Evolutionary conservation across 2,329 filamentous ascomycete genomes (phyloP), one percentile per base, ranked within the genome.

Genomic region (Colletotrichum spinosum): DNA sequence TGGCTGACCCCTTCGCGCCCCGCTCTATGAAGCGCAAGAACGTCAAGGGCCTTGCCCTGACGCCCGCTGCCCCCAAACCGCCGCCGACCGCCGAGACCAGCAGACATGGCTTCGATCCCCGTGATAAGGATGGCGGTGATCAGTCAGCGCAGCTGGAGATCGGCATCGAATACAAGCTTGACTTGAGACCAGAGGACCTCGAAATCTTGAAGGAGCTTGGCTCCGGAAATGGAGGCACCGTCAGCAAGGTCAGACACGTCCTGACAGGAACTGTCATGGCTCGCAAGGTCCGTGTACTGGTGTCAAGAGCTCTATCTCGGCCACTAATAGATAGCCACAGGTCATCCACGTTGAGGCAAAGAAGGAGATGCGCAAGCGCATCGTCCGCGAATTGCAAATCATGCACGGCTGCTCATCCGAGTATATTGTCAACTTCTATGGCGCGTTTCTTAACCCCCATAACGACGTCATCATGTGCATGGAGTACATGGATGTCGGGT

Each of bases 401-500:
- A 98, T 98, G 90, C 94, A 97, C 76, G 93, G 97, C 74, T 99
- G 96, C 80, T 96, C 97, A 75, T 97, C 93, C 25, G 92, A 96
- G 67, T 94, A 97, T 78, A 98, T 99, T 74, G 96, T 99, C 67
- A 97, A 92, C 59, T 99, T 97, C 79, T 98, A 98, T 75, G 96
- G 96, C 67, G 96, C 96, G 42, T 99, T 98, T 76, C 87, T 98
- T 74, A 98, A 97, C 76, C 92, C 97, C 75, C 94, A 94, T 68
- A 95, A 97, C 75, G 96, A 99, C 81, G 97, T 99, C 65, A 97
- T 98, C 72, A 95, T 99, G 90, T 99, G 96, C 79, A 99, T 99
- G 96, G 96, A 99, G 78, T 98, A 99, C 77, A 97, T 97, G 93
- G 96, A 99, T 79, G 93, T 95, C 76, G 96, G 96, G 96, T 98